Base-by-base conservation (phyloP, 495 filamentous ascomycete genomes). In the Penicillium simplicissimum region DNA sequence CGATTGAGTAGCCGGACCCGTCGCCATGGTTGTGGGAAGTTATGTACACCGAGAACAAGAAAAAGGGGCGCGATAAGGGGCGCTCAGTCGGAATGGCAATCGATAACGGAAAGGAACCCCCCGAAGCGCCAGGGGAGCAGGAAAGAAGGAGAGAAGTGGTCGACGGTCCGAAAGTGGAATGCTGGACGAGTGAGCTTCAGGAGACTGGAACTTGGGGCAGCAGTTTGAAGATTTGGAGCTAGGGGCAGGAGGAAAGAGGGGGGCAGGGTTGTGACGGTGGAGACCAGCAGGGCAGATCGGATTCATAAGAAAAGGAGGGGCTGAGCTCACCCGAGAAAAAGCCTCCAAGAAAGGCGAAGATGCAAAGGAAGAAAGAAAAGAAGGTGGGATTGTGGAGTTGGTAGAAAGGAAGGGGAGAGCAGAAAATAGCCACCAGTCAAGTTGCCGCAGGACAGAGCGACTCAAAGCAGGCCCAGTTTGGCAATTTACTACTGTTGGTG, bases 1-100 rank as follows among this genome's bases (percentile, higher is more conserved):
- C 57, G 88, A 90, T 76, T 90, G 88, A 67, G 88, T 90, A 59
- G 84, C 81, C 60, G 85, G 85, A 71, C 85, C 82, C 60, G 86
- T 81, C 66, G 87, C 86, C 87, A 89, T 89, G 61, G 55, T 68
- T 67, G 67, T 67, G 66, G 25, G 55, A 61, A 66, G 60, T 52
- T 67, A 64, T 69, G 56, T 68, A 65, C 62, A 67, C 57, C 28
- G 52, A 61, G 31, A 49, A 17, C 38, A 52, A 4, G 28, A 56
- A 60, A 60, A 56, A 47, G 51, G 60, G 55, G 62, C 55, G 36
- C 54, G 54, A 61, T 63, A 55, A 58, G 57, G 58, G 47, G 47
- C 48, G 10, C 31, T 48, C 53, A 55, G 56, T 58, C 56, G 31
- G 37, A 45, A 58, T 59, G 61, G 35, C 61, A 64, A 69, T 40